Conservation (phyloP, 2,329 filamentous ascomycete genomes). For the Penicillium brasilianum region DNA sequence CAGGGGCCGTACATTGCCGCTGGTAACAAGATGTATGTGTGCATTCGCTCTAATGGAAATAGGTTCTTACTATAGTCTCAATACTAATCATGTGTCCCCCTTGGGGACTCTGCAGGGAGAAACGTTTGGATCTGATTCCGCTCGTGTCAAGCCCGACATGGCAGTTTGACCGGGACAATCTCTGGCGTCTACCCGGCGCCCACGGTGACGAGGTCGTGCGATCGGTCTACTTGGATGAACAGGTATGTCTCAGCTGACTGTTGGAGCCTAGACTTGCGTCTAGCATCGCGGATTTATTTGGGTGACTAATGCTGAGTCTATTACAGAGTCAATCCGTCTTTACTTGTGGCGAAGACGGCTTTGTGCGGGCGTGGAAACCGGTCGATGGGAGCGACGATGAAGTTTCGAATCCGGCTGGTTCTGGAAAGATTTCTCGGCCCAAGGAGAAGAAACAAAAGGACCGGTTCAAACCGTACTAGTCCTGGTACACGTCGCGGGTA, state of each 20-base stretch:
- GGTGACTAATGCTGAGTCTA: constrained; percentile 8
- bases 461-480: constrained; percentile 47
- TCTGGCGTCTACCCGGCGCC: constrained; percentile 52
- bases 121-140: constrained; percentile 51
- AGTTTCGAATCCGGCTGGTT: constrained; percentile 22
- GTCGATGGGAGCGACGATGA: constrained; percentile 27
- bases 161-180: constrained; percentile 46
- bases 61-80: background rate
- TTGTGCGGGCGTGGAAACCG: constrained; percentile 47
- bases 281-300: background rate
- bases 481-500: constrained; percentile 4
- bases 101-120: constrained; percentile 36
- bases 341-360: constrained; percentile 53
- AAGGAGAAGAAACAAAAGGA: constrained; percentile 47
- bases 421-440: constrained; percentile 31
- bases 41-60: background rate
- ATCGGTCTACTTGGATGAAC: constrained; percentile 51
- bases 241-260: constrained; percentile 38
- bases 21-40: constrained; percentile 56
- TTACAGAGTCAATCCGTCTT: constrained; percentile 47
- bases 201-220: constrained; percentile 56
- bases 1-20: constrained; percentile 52
- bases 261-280: background rate
- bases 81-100: background rate
- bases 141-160: constrained; percentile 43